These are phyloP conservation scores for Lyophyllum semitale DNA, from an alignment of 768 basidiomycete species.

Conservation along the genomic window DNA sequence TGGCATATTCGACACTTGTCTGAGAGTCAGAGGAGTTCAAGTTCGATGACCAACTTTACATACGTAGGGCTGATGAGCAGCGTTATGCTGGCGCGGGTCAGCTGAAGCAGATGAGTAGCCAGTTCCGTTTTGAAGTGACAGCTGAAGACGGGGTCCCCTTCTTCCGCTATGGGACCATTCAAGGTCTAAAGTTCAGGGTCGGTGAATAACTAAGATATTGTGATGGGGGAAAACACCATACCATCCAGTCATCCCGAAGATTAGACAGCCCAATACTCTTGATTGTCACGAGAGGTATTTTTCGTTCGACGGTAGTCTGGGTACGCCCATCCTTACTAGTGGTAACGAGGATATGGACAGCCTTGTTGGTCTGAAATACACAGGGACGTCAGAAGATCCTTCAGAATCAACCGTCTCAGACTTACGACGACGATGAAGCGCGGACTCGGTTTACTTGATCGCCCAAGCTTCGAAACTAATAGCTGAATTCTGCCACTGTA, in stretches of 20 bases:
- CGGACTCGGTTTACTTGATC: conserved; percentile 91
- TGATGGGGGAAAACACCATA: conserved; percentile 34
- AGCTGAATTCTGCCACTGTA: conserved; percentile 85
- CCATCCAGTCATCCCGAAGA: conserved; percentile 94
- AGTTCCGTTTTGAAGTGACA: conserved; percentile 97
- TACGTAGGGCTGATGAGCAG: conserved; percentile 79
- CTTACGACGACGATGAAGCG: conserved; percentile 88
- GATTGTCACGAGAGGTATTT: conserved; percentile 87
- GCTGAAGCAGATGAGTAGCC: conserved; percentile 73
- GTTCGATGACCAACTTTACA: conserved; percentile 28
- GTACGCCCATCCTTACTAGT: conserved; percentile 61
- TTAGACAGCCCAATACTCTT: conserved; percentile 85
- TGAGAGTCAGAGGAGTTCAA: not conserved
- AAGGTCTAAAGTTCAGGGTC: conserved; percentile 46
- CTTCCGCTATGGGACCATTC: conserved; percentile 79
- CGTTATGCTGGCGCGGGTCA: conserved; percentile 76
- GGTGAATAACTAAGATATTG: not conserved
- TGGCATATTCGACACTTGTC: conserved; percentile 83
- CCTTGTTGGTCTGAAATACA: conserved; percentile 71
- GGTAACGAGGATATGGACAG: conserved; percentile 74
- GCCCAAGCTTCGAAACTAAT: conserved; percentile 79
- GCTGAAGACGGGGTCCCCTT: conserved; percentile 91
- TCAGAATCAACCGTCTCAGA: conserved; percentile 7
- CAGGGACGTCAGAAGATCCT: not conserved
- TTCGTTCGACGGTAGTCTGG: conserved; percentile 72